phyloP scores from a whole-genome alignment of 1,284 basidiomycete genomes.

The Sporisorium reilianum region DNA sequence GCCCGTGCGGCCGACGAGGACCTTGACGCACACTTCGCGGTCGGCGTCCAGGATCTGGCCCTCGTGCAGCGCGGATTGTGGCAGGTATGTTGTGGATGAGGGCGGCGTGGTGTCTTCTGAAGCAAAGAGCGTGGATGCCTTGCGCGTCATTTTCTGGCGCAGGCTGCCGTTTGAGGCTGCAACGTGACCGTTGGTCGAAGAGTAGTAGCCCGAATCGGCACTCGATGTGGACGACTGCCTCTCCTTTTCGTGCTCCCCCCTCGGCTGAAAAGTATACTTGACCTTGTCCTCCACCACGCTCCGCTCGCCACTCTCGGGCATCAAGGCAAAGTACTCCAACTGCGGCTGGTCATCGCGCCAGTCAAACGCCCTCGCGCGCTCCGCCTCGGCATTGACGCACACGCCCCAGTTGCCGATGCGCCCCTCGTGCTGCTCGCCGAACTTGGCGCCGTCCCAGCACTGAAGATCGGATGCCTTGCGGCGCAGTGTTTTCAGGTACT shows the following conservation, averaged over 20 bases:
- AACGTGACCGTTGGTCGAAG: constrained; percentile 1
- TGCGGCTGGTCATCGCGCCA: constrained; percentile 54
- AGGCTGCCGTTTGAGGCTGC: neutral
- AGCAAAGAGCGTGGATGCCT: too few species aligned
- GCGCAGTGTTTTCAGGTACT: constrained; percentile 41
- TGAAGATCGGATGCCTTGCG: constrained; percentile 31
- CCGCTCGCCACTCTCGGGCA: constrained; percentile 15
- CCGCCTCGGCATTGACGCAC: constrained; percentile 52
- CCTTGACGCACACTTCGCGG: constrained; percentile 65
- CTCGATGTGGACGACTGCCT: constrained; percentile 30
- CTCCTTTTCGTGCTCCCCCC: constrained; percentile 9
- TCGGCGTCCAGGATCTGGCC: constrained; percentile 63
- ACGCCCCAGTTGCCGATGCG: constrained; percentile 59
- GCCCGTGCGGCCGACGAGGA: constrained; percentile 66
- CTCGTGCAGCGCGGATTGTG: constrained; percentile 1
- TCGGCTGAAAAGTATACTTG: constrained; percentile 41
- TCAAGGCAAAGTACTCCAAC: constrained; percentile 33
- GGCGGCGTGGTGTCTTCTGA: constrained; percentile 27
- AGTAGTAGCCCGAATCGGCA: constrained; percentile 42
- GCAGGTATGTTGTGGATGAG: constrained; percentile 32
- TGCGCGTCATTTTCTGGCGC: constrained; percentile 17
- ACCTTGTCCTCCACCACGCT: constrained; percentile 4
- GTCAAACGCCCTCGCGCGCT: constrained; percentile 52
- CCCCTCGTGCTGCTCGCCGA: constrained; percentile 26
- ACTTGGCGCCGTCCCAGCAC: constrained; percentile 45